Conservation (phyloP, 768 basidiomycete species). For the Kwoniella dejecticola region DNA sequence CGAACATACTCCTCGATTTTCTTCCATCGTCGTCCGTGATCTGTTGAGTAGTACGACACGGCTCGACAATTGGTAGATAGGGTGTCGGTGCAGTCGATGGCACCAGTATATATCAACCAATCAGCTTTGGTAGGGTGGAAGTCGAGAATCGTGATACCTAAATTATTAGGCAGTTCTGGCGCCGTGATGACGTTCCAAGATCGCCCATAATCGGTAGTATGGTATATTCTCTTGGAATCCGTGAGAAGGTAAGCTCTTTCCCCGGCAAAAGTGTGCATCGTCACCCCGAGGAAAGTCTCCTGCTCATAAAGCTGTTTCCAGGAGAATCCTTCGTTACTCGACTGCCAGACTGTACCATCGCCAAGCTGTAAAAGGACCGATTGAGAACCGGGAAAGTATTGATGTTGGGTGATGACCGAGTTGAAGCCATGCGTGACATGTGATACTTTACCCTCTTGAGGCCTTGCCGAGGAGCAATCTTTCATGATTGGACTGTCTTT, state of each 20-base stretch:
- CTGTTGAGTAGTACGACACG: slow-evolving; percentile 69
- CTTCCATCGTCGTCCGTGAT: slow-evolving; percentile 78
- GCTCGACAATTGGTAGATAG: slow-evolving; percentile 67
- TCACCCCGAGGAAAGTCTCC: slow-evolving; percentile 75
- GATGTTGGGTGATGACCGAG: slow-evolving; percentile 65
- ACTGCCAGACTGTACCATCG: slow-evolving; percentile 87
- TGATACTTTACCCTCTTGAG: slow-evolving; percentile 72
- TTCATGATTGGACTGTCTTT: slow-evolving; percentile 74
- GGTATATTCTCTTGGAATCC: slow-evolving; percentile 64
- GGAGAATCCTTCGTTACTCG: slow-evolving; percentile 88
- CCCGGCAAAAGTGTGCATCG: slow-evolving; percentile 74
- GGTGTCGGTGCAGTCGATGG: slow-evolving; percentile 63
- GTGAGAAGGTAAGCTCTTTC: slow-evolving; percentile 93
- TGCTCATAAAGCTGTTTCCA: slow-evolving; percentile 71
- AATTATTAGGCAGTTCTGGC: slow-evolving; percentile 75
- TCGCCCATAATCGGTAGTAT: slow-evolving; percentile 79
- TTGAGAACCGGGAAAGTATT: slow-evolving; percentile 79
- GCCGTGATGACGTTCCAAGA: slow-evolving; percentile 66
- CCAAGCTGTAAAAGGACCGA: slow-evolving; percentile 79
- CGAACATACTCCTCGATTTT: slow-evolving; percentile 80
- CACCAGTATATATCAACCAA: slow-evolving; percentile 84
- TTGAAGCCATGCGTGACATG: slow-evolving; percentile 64
- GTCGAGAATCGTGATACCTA: slow-evolving; percentile 72
- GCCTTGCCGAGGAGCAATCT: slow-evolving; percentile 78
- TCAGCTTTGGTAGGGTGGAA: slow-evolving; percentile 83